Conservation (phyloP, 805 yeast genomes). For the Metschnikowia gelsemii region DNA sequence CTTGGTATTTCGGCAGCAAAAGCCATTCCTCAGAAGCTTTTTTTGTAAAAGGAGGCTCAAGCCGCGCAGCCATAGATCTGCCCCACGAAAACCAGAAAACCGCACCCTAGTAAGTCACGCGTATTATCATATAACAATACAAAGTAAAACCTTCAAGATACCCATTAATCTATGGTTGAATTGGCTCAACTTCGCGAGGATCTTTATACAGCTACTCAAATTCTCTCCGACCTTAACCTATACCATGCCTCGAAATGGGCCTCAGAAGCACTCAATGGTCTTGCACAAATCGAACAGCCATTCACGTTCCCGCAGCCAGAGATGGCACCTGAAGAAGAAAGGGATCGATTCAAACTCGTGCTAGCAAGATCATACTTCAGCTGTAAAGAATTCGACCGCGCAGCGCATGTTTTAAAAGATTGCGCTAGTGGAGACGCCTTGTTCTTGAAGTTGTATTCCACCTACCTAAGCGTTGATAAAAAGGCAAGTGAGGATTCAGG, state of each 20-base stretch:
- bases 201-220: constrained; percentile 31
- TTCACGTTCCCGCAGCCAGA: constrained; percentile 16
- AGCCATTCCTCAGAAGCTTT: too few species aligned
- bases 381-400: constrained; percentile 81
- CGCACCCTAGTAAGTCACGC: too few species aligned
- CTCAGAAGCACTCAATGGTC: constrained; percentile 75
- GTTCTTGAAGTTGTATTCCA: constrained; percentile 69
- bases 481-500: constrained; percentile 68
- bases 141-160: too few species aligned
- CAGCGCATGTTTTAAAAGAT: constrained; percentile 55
- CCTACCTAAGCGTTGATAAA: constrained; percentile 76
- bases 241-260: constrained; percentile 78
- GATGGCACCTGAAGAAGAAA: constrained; percentile 32
- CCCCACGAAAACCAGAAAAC: too few species aligned
- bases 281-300: constrained; percentile 27
- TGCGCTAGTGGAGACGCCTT: constrained; percentile 50
- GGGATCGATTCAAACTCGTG: constrained; percentile 45
- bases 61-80: too few species aligned
- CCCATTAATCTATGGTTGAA: constrained; percentile 12
- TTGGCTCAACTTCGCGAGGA: constrained; percentile 21
- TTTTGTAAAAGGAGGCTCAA: too few species aligned
- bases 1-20: too few species aligned
- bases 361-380: constrained; percentile 75
- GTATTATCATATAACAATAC: too few species aligned
- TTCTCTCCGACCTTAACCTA: constrained; percentile 57